Percentiles rank a stretch among this genome's conserved stretches.
Evolutionary conservation across 352 stramenopile genomes (phyloP).

Genomic region (Phytophthora sp.): DNA sequence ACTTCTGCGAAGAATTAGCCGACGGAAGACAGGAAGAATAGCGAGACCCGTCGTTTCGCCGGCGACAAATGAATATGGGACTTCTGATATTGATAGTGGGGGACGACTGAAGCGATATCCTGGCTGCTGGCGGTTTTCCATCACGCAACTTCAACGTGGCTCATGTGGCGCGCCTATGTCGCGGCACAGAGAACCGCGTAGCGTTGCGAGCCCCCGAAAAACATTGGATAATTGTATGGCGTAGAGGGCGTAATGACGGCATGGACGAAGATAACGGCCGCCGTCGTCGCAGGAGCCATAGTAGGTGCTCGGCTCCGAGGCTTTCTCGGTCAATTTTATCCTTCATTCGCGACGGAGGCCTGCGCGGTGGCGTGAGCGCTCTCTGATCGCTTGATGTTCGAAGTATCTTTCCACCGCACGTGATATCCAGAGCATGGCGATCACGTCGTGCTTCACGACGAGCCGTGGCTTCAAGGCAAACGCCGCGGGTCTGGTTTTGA

Average conservation of each 20-base stretch:
- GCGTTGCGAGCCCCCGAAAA: conserved; percentile 5
- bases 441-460: no score
- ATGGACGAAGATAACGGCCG: conserved; percentile 24
- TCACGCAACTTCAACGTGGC: conserved; percentile 23
- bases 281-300: no score
- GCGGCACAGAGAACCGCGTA: conserved; percentile 7
- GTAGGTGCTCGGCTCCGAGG: no score
- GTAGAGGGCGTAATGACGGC: neutral
- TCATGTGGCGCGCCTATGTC: conserved; percentile 11
- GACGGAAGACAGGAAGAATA: conserved; percentile 26
- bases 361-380: conserved; percentile 5
- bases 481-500: no score
- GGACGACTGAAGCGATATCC: conserved; percentile 16
- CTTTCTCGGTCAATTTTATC: no score
- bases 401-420: conserved; percentile 32
- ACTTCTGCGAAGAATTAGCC: conserved; percentile 15
- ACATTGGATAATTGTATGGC: conserved; percentile 3
- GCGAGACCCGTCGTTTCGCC: conserved; percentile 20
- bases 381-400: conserved; percentile 36
- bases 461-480: no score
- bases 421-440: conserved; percentile 7
- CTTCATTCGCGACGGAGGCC: no score
- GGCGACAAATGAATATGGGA: neutral
- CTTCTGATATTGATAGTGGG: conserved; percentile 18
- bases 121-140: conserved; percentile 7